A percentile compares a stretch with the other conserved stretches of the same genome.
phyloP scores from a whole-genome alignment of 1,139 yeast genomes.

The Kodamaea alishanica region DNA sequence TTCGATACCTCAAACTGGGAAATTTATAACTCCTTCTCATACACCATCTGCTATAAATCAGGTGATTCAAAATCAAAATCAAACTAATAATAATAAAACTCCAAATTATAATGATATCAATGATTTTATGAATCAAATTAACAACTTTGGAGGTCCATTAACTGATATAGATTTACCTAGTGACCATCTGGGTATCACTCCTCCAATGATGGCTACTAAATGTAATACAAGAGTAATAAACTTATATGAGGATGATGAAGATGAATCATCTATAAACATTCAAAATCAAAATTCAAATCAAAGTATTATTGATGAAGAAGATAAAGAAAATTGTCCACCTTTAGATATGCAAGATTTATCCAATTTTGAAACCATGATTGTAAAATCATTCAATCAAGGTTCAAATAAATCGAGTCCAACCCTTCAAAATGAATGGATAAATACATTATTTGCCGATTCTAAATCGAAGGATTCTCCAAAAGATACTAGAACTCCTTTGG shows the following conservation, averaged over 20 bases:
- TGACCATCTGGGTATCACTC: conserved; percentile 33
- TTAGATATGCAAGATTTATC: conserved; percentile 20
- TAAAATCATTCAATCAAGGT: conserved; percentile 31
- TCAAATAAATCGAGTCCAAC: conserved; percentile 31
- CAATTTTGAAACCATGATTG: conserved; percentile 40
- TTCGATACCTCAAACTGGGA: conserved; percentile 22
- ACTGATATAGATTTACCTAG: conserved; percentile 52
- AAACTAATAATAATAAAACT: conserved; percentile 14
- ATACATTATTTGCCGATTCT: conserved; percentile 38
- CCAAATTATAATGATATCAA: conserved; percentile 42
- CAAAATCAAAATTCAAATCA: too few species aligned
- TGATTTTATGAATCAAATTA: conserved; percentile 48
- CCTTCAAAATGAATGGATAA: conserved; percentile 34
- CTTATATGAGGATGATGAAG: conserved; percentile 33
- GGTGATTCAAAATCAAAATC: conserved; percentile 8
- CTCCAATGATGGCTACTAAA: conserved; percentile 50
- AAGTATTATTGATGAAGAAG: conserved; percentile 31
- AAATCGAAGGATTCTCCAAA: conserved; percentile 46
- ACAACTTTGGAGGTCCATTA: conserved; percentile 49
- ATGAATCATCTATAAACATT: neutral
- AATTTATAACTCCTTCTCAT: conserved; percentile 42
- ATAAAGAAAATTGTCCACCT: conserved; percentile 46
- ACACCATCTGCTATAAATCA: conserved; percentile 46
- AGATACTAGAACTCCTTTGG: conserved; percentile 37
- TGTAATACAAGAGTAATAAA: conserved; percentile 45